These are phyloP conservation scores for Carex sylvatica DNA, from an alignment of 202 grass and related monocot genomes.

Conservation along the genomic window DNA sequence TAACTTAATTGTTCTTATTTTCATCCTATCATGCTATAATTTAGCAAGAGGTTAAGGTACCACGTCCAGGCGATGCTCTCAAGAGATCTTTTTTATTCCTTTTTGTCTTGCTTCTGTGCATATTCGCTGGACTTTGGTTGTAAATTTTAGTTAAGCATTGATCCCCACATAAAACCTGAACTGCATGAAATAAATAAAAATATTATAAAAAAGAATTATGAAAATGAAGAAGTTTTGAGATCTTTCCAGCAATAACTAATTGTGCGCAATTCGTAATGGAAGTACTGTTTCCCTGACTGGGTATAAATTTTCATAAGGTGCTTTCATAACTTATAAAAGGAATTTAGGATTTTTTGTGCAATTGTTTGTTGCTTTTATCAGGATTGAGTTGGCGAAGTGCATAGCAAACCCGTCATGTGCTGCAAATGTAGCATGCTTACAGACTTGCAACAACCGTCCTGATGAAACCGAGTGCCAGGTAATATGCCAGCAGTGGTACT, in stretches of 20 bases:
- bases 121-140: slow-evolving; percentile 1
- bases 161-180: not conserved
- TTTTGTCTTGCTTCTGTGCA: not conserved
- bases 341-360: not conserved
- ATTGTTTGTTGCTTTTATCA: slow-evolving; percentile 18
- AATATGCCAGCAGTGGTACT: not conserved
- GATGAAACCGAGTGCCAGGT: slow-evolving; percentile 99
- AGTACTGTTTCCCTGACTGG: not conserved
- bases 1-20: not conserved
- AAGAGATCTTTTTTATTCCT: not conserved
- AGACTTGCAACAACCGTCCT: slow-evolving; percentile 86
- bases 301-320: not conserved
- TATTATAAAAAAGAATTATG: not conserved
- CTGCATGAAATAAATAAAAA: not conserved
- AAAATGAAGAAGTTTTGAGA: slow-evolving; percentile 3
- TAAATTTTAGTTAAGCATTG: not conserved
- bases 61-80: not conserved
- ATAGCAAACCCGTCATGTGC: slow-evolving; percentile 95
- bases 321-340: not conserved
- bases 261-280: not conserved
- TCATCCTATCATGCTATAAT: slow-evolving; percentile 10
- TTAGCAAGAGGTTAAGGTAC: not conserved
- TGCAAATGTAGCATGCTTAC: slow-evolving; percentile 92
- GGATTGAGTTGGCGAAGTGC: slow-evolving; percentile 90
- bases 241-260: not conserved